Base-by-base conservation (phyloP, 1,284 basidiomycete genomes). In the Cryptococcus sp. region DNA sequence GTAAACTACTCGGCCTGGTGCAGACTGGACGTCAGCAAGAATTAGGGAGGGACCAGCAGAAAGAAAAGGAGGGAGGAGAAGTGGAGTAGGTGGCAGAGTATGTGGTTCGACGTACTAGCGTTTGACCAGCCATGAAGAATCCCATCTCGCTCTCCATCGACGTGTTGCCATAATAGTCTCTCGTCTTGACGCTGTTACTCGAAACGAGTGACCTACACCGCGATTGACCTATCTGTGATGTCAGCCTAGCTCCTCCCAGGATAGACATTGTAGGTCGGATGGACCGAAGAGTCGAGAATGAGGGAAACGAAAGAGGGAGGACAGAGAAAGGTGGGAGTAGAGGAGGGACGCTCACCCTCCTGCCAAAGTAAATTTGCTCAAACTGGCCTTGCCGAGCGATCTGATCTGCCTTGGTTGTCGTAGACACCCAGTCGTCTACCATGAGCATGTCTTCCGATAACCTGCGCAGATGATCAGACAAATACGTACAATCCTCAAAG, bases 91-190 rank as follows among this genome's bases (percentile, higher is more conserved):
- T n/a, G n/a, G n/a, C n/a, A n/a, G n/a, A n/a, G n/a, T n/a, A n/a
- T n/a, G n/a, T n/a, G n/a, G n/a, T n/a, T n/a, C 19, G 28, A 54
- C 68, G 38, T 53, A 87, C 91, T 63, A 94, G 75, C 0, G 92
- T 85, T 73, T 98, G 95, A 59, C 92, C 93, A 6, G 93, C 92
- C 90, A 97, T 95, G 32, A 97, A 71, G 37, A 98, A 75, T 1
- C 89, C 92, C 56, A 97, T 86, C 66, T 97, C 91, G 1, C 92
- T 83, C 62, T 97, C 93, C 95, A 99, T 99, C 59, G 87, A 89
- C 0, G 95, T 99, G 61, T 95, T 99, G 9, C 95, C 94, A 66
- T 84, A 97, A 68, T 90, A 95, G 14, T 77, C 76, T 6, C 95
- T 80, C 64, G 90, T 89, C 71, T 97, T 97, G 48, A 99, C 85